A percentile compares a stretch with the other conserved stretches of the same genome.
phyloP scores from a whole-genome alignment of 2,329 filamentous ascomycete genomes.

The Claviceps arundinis region DNA sequence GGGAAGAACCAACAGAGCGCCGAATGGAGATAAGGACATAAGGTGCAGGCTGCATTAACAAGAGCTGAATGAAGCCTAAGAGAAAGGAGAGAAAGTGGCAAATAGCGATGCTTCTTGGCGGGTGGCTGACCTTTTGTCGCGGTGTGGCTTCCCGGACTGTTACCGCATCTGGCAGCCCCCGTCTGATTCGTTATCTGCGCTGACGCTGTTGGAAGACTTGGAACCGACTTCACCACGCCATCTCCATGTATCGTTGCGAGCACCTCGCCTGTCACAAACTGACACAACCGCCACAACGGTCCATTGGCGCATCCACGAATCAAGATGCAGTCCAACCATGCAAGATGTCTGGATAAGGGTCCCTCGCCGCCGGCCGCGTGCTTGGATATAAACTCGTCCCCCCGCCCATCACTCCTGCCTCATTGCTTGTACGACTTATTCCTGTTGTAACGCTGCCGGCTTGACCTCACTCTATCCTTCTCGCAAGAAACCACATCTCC shows the following conservation, averaged over 20 bases:
- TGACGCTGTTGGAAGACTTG: too few species aligned
- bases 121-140: too few species aligned
- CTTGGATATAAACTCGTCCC: constrained; percentile 5
- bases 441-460: background rate
- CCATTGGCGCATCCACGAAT: background rate
- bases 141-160: too few species aligned
- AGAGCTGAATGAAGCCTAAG: too few species aligned
- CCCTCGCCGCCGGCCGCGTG: background rate
- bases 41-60: too few species aligned
- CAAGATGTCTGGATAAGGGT: background rate
- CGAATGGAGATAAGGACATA: too few species aligned
- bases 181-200: background rate
- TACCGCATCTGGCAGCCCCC: too few species aligned
- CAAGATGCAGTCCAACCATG: background rate
- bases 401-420: background rate
- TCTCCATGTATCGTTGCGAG: too few species aligned
- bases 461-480: background rate
- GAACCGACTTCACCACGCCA: background rate
- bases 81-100: too few species aligned
- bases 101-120: too few species aligned
- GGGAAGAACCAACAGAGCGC: too few species aligned
- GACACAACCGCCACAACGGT: background rate
- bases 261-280: too few species aligned
- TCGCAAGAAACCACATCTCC: background rate
- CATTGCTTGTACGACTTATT: background rate